A percentile compares a stretch with the other conserved stretches of the same genome.
Conservation (phyloP, 192 early-diverging fungal genomes). For the Podila epigama region DNA sequence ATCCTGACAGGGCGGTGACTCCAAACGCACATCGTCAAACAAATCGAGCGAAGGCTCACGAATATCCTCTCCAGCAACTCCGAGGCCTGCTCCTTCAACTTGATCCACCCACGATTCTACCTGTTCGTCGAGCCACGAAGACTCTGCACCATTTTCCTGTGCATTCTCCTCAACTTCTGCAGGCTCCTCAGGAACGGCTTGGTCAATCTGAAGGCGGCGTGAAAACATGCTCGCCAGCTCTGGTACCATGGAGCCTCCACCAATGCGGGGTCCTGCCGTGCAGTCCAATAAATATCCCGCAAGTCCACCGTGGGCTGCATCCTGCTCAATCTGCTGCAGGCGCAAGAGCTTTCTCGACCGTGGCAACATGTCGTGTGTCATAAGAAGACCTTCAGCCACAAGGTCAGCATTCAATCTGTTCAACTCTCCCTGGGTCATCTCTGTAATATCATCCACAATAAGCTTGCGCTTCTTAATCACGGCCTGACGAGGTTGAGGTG, state of each 20-base stretch:
- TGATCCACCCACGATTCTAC: slow-evolving; percentile 36
- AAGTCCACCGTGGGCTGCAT: slow-evolving; percentile 36
- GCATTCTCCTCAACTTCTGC: neutral
- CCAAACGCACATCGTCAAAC: slow-evolving; percentile 36
- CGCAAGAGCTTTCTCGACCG: slow-evolving; percentile 42
- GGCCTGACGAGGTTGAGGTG: slow-evolving; percentile 1
- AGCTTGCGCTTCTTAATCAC: slow-evolving; percentile 62
- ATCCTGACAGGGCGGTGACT: slow-evolving; percentile 49
- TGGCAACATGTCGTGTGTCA: slow-evolving; percentile 43
- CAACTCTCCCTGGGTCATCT: slow-evolving; percentile 61
- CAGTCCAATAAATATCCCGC: slow-evolving; percentile 43
- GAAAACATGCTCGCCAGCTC: slow-evolving; percentile 49
- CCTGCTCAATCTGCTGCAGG: slow-evolving; percentile 43
- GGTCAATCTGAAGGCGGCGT: slow-evolving; percentile 39
- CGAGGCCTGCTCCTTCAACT: slow-evolving; percentile 13
- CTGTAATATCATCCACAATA: slow-evolving; percentile 71
- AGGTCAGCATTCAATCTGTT: slow-evolving; percentile 50
- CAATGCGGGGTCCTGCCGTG: slow-evolving; percentile 31
- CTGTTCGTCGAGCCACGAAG: slow-evolving; percentile 52
- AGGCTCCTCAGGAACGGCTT: neutral
- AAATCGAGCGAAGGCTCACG: slow-evolving; percentile 19
- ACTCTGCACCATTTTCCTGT: slow-evolving; percentile 17
- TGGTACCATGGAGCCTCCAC: slow-evolving; percentile 35
- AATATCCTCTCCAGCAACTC: slow-evolving; percentile 1
- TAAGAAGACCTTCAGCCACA: slow-evolving; percentile 41